These are phyloP conservation scores for Falciphora oryzae DNA, from an alignment of 2,329 filamentous ascomycete species.

Conservation along the genomic window DNA sequence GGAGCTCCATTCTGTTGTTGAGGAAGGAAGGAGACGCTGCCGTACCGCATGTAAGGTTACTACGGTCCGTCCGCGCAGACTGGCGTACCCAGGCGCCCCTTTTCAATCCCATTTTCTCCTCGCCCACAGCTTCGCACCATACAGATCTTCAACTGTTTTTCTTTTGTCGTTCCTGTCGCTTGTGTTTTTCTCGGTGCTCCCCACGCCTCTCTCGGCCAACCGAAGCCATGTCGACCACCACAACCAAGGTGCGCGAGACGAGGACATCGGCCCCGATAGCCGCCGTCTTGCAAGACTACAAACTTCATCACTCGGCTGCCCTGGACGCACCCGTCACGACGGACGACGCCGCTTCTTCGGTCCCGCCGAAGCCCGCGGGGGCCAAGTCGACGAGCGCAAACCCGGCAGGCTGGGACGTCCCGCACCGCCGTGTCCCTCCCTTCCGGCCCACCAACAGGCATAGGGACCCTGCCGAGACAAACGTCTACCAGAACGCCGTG, in stretches of 20 bases:
- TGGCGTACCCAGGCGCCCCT: too few relatives aligned
- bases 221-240: background rate
- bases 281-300: background rate
- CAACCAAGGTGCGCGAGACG: background rate
- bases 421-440: slow-evolving; percentile 19
- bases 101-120: too few relatives aligned
- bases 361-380: background rate
- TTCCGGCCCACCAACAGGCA: slow-evolving; percentile 19
- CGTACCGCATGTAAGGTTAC: too few relatives aligned
- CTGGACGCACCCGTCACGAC: background rate
- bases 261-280: background rate
- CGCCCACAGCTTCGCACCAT: too few relatives aligned
- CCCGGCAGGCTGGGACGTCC: slow-evolving; percentile 17
- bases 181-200: too few relatives aligned
- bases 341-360: too few relatives aligned
- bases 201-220: background rate
- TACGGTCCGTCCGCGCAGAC: too few relatives aligned
- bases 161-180: too few relatives aligned
- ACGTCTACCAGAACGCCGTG: slow-evolving; percentile 14
- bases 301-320: slow-evolving; percentile 2
- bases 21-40: too few relatives aligned
- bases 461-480: slow-evolving; percentile 16
- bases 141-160: too few relatives aligned
- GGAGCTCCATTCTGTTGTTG: too few relatives aligned
- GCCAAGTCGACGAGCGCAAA: slow-evolving; percentile 2